Evolutionary conservation across 2,329 filamentous ascomycete genomes (phyloP), one percentile per base, ranked within the genome.

Genomic region (Fusarium annulatum): DNA sequence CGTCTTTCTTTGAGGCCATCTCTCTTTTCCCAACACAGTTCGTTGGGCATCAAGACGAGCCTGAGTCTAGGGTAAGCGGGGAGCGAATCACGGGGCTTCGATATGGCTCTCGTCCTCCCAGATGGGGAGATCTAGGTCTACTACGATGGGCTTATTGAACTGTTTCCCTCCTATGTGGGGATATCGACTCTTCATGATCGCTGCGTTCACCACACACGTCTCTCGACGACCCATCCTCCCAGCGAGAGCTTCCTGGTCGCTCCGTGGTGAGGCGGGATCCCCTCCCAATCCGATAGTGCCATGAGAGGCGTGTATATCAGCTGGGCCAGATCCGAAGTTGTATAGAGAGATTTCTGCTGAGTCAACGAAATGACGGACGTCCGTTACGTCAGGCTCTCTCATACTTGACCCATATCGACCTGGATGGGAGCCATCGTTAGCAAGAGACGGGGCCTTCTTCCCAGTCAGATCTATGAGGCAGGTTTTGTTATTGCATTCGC

Each of bases 131-230:
- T 95, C 90, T 36, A 97, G 78, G 79, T 97, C 94, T 18, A 97
- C 90, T n/a, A 97, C 91, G 74, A 97, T 92, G 26, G 94, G 92
- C 79, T 95, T 93, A 81, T 95, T 91, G 82, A 93, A 90, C 69
- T 82, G 86, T 80, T 91, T 93, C 21, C 89, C 89, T 4, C 85
- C 87, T 2, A 76, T 77, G 71, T 92, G 90, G 56, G 91, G 91
- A 82, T 89, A 91, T 69, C 88, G 91, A 28, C 86, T 90, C 48
- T 90, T 90, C 86, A 93, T 88, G 70, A 95, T 91, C 26, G 94
- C 91, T 34, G 93, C 93, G 82, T 97, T 97, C 75, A 96, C 88
- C 60, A 97, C 84, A 79, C 91, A 95, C 2, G 93, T 96, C 83
- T 96, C 92, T 67, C 79, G 84, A 75, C 89, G 86, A 51, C 85